Evolutionary conservation across 306 rosid species (phyloP), one percentile per base, ranked within the genome.

Genomic region (Cucumis sativus): DNA sequence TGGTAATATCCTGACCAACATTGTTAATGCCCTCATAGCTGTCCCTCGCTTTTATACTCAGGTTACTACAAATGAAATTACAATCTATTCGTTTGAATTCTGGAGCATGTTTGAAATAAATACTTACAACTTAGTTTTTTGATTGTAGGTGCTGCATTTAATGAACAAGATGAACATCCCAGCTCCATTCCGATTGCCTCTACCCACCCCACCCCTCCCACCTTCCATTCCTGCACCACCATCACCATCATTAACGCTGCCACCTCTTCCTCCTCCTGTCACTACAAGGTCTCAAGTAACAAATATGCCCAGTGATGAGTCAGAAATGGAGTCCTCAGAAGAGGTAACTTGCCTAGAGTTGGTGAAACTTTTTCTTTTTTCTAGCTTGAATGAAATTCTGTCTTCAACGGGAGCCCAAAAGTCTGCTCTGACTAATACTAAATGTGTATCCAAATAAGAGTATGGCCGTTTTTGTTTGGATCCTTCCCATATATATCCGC

Each of bases 121-220:
- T 62, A 25, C 79, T 89, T 57, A 76, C 74, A 60, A 60, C 74
- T 58, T 39, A 12, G 49, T 72, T 82, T 51, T 77, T 75, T 45
- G 35, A 69, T 73, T 77, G 63, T 81, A 94, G 97, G 98, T 94
- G 82, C 85, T 95, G 77, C 98, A 95, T 85, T 83, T 95, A 82
- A 95, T 95, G 98, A 95, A 95, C 88, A 95, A 92, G 88, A 92
- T 95, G 98, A 89, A 90, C 82, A 92, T 95, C 78, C 98, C 98
- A 28, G 91, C 98, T 79, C 98, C 98, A 35, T 95, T 95, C 85
- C 91, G 96, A 14, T 88, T 92, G 92, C 97, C 96, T 69, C 88
- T 95, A 78, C 98, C 97, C 68, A 89, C 95, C 73, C 98, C 98
- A 65, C 98, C 98, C 37, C 87, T 95, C 51, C 98, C 98, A 78